Evolutionary conservation across 177 flowering plant genomes (phyloP).

Genomic region (Vitis hybrid): DNA sequence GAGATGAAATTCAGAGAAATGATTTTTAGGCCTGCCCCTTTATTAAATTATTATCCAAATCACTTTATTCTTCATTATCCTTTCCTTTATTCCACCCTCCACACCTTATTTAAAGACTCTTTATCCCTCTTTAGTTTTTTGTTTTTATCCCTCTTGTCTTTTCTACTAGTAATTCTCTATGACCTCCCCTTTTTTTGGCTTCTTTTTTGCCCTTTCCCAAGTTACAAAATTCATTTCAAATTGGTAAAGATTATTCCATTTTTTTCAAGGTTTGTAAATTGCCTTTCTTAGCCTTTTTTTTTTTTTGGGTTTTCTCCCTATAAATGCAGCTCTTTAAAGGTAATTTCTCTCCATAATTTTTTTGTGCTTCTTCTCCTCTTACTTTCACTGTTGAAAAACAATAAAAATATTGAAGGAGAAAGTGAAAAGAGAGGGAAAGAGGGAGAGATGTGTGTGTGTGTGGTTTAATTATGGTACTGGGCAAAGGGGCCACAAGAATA

Average conservation of each 20-base stretch:
- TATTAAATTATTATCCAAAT: slow-evolving; percentile 13
- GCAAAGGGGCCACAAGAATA: slow-evolving; percentile 35
- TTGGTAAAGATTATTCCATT: too few species aligned
- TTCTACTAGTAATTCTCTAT: slow-evolving; percentile 16
- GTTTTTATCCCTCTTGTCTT: slow-evolving; percentile 22
- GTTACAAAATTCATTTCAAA: neutral
- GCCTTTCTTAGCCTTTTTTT: too few species aligned
- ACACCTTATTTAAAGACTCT: slow-evolving; percentile 21
- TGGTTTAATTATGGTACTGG: slow-evolving; percentile 4
- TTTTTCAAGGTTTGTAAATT: too few species aligned
- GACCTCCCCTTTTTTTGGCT: neutral
- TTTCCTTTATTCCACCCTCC: slow-evolving; percentile 31
- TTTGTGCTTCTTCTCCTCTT: too few species aligned
- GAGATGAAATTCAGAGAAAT: neutral
- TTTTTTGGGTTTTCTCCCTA: too few species aligned
- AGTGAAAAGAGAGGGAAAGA: neutral
- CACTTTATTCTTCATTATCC: slow-evolving; percentile 49
- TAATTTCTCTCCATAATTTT: too few species aligned
- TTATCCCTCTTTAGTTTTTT: slow-evolving; percentile 22
- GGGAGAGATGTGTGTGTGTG: neutral
- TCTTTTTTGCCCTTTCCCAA: slow-evolving; percentile 3
- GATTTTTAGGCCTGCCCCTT: neutral
- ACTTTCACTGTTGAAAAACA: too few species aligned
- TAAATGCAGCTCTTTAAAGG: too few species aligned
- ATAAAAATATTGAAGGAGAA: too few species aligned